Conservation (phyloP, 768 basidiomycete genomes). For the Auriscalpium microsporum region DNA sequence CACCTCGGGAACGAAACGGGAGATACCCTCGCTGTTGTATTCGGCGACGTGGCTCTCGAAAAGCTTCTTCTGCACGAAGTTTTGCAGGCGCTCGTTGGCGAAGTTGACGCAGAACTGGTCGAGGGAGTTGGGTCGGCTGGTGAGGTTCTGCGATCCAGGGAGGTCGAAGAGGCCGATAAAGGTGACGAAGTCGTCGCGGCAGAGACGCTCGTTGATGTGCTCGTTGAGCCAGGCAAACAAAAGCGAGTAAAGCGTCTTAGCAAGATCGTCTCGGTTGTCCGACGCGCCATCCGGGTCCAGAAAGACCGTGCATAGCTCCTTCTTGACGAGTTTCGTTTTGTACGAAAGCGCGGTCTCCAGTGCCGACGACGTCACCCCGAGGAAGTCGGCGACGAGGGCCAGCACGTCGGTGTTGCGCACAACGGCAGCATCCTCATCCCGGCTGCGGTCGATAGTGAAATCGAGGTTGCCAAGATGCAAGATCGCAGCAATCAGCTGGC, state of each 20-base stretch:
- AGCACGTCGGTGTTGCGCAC: conserved; percentile 80
- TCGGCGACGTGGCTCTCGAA: conserved; percentile 80
- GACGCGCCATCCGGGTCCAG: conserved; percentile 91
- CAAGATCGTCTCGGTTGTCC: conserved; percentile 89
- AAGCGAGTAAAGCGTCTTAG: conserved; percentile 87
- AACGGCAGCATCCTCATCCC: conserved; percentile 89
- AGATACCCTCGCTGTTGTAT: conserved; percentile 76
- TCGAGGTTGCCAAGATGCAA: conserved; percentile 95
- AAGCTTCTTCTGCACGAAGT: conserved; percentile 69
- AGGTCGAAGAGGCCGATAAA: conserved; percentile 94
- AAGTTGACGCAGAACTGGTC: conserved; percentile 97
- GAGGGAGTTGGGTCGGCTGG: conserved; percentile 81
- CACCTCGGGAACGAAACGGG: conserved; percentile 55
- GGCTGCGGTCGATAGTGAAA: conserved; percentile 72
- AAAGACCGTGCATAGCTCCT: conserved; percentile 96
- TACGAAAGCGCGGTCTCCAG: conserved; percentile 81
- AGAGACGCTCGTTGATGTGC: conserved; percentile 90
- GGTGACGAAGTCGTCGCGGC: conserved; percentile 84
- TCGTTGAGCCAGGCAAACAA: conserved; percentile 97
- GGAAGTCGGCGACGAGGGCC: conserved; percentile 81
- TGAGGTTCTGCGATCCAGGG: conserved; percentile 87
- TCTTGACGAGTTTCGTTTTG: conserved; percentile 87
- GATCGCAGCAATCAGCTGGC: conserved; percentile 91
- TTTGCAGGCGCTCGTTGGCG: conserved; percentile 85
- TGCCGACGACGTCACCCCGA: conserved; percentile 67